Evolutionary conservation across 164 flowering plant genomes (phyloP), one percentile per base, ranked within the genome.

Genomic region (Vitis amurensis): DNA sequence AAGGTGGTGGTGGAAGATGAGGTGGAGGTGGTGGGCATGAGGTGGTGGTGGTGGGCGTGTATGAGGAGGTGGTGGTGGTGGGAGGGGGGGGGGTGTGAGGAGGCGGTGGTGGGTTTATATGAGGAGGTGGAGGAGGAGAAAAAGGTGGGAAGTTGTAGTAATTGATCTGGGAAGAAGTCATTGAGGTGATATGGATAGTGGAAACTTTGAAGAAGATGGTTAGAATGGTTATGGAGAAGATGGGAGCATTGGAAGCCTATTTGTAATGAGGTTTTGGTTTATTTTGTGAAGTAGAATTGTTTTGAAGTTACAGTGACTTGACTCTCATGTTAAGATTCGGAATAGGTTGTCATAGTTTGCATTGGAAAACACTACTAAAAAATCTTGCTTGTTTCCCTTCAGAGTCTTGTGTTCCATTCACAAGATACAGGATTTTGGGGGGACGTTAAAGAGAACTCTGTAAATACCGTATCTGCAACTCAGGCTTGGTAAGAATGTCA

Each of bases 311-410:
- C 3, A 31, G 59, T 76, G 59, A 80, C 88, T 78, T 85, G 81
- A 60, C 82, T 77, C 79, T 51, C 78, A 75, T 74, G 47, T 76
- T 55, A 82, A 84, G 85, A 50, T 71, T 77, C 15, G 67, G 7
- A 59, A 23, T 44, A 55, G 58, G 53, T 11, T 16, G 17, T 61
- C 50, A 44, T 79, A 76, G 85, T 63, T 82, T 82, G 85, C 73
- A 82, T 71, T 79, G 69, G 77, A 82, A 82, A 76, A 77, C 85
- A 79, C 85, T 79, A 72, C 77, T 74, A 44, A n/a, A 59, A 19
- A 8, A 48, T 59, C 56, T 62, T 61, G 30, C 44, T 70, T 70
- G 51, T 37, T 44, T 68, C n/a, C 56, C 56, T 59, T 58, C 1
- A 1, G 11, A 67, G 30, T 15, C 55, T 48, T 57, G 3, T 13